Evolutionary conservation across 2,329 filamentous ascomycete genomes (phyloP).

Genomic region (Fusarium aywerte): DNA sequence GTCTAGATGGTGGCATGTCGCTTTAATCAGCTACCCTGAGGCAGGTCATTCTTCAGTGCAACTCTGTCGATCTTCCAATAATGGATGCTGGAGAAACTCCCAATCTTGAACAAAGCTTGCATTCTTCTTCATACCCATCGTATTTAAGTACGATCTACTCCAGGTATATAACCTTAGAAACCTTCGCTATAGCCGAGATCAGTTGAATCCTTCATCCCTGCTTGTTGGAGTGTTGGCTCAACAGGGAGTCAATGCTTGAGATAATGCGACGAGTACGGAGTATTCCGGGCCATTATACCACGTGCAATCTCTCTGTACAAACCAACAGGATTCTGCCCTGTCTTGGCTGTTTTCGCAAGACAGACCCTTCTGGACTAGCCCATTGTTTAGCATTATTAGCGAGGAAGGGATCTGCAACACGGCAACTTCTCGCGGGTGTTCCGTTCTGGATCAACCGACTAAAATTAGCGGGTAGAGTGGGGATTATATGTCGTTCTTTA

Average conservation of each 20-base stretch:
- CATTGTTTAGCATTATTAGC: background rate
- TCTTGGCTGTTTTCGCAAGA: background rate
- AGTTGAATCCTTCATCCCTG: background rate
- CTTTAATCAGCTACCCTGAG: background rate
- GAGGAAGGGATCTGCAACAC: conserved; percentile 9
- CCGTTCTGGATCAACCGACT: conserved; percentile 8
- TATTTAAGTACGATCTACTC: background rate
- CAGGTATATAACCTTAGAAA: background rate
- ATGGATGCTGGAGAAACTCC: background rate
- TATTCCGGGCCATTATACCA: too few relatives aligned
- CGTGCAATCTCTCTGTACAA: too few relatives aligned
- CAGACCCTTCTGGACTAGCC: background rate
- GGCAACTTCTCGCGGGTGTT: background rate
- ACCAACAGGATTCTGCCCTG: background rate
- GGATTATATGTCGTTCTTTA: background rate
- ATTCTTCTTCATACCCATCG: background rate
- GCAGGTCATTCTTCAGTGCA: background rate
- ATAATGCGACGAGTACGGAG: background rate
- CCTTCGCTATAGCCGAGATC: background rate
- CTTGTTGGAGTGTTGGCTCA: background rate
- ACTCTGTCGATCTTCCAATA: background rate
- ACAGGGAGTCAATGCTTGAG: background rate
- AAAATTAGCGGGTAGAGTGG: background rate
- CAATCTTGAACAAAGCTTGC: background rate
- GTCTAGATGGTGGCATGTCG: too few relatives aligned